These are phyloP conservation scores for Tephrocybe sp. DNA, from an alignment of 768 basidiomycete genomes.

Conservation along the genomic window DNA sequence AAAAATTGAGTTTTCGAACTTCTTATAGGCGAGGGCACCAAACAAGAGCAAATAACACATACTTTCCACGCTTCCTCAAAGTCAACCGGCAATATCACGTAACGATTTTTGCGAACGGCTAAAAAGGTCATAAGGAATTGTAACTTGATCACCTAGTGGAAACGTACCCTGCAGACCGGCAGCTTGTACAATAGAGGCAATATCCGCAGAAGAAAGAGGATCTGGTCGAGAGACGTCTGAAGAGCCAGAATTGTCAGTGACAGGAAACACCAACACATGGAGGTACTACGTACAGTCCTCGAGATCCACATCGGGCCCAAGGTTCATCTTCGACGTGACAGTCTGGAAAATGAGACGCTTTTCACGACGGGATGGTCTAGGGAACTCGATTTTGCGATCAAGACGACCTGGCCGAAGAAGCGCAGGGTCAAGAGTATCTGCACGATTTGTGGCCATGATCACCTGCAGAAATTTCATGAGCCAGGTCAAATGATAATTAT, in stretches of 20 bases:
- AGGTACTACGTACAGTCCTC: slow-evolving; percentile 82
- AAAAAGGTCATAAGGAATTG: slow-evolving; percentile 8
- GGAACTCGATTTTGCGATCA: slow-evolving; percentile 99
- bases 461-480: slow-evolving; percentile 50
- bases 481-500: not conserved
- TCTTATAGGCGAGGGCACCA: slow-evolving; percentile 27
- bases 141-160: not conserved
- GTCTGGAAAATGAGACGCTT: slow-evolving; percentile 98
- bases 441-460: slow-evolving; percentile 99
- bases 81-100: slow-evolving; percentile 94
- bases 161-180: slow-evolving; percentile 89
- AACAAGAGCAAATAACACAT: slow-evolving; percentile 64
- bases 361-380: slow-evolving; percentile 89
- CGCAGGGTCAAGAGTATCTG: slow-evolving; percentile 97
- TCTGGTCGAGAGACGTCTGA: slow-evolving; percentile 96
- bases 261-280: not conserved
- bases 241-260: slow-evolving; percentile 10
- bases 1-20: slow-evolving; percentile 28
- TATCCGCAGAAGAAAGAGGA: slow-evolving; percentile 92
- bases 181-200: slow-evolving; percentile 92
- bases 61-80: slow-evolving; percentile 99
- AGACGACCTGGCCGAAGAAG: slow-evolving; percentile 95
- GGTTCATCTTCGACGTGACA: slow-evolving; percentile 95
- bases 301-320: slow-evolving; percentile 95
- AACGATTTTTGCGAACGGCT: slow-evolving; percentile 98